Conservation (phyloP, 139 green algal species). For the Picochlorum sp. region DNA sequence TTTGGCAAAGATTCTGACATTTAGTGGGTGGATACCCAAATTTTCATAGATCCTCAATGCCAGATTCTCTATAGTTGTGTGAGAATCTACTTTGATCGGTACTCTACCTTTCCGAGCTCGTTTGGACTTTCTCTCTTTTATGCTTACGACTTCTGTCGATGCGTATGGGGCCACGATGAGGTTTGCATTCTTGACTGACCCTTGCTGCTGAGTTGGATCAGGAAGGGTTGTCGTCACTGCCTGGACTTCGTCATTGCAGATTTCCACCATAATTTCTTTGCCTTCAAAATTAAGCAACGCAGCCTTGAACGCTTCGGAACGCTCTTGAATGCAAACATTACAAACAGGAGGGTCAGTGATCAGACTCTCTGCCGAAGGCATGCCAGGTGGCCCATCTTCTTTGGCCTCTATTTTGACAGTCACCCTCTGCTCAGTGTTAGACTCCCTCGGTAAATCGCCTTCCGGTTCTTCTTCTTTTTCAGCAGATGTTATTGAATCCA, state of each 20-base stretch:
- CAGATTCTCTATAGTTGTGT: slow-evolving; percentile 23
- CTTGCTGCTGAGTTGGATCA: neutral
- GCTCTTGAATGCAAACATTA: slow-evolving; percentile 1
- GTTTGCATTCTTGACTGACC: neutral
- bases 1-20: slow-evolving; percentile 23
- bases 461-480: neutral
- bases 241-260: slow-evolving; percentile 1
- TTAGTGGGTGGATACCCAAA: slow-evolving; percentile 46
- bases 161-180: neutral
- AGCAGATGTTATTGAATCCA: neutral
- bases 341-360: slow-evolving; percentile 10
- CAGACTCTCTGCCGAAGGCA: neutral
- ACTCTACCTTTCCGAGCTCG: slow-evolving; percentile 27
- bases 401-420: neutral
- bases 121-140: slow-evolving; percentile 36
- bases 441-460: neutral
- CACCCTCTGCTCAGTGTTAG: neutral
- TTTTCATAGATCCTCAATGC: slow-evolving; percentile 39
- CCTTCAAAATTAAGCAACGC: slow-evolving; percentile 13
- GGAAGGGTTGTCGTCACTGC: neutral
- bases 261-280: slow-evolving; percentile 40
- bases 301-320: slow-evolving; percentile 1
- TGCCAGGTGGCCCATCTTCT: neutral
- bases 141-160: neutral
- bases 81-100: slow-evolving; percentile 19